Conservation (phyloP, 495 filamentous ascomycete genomes). For the Tuber aestivum region DNA sequence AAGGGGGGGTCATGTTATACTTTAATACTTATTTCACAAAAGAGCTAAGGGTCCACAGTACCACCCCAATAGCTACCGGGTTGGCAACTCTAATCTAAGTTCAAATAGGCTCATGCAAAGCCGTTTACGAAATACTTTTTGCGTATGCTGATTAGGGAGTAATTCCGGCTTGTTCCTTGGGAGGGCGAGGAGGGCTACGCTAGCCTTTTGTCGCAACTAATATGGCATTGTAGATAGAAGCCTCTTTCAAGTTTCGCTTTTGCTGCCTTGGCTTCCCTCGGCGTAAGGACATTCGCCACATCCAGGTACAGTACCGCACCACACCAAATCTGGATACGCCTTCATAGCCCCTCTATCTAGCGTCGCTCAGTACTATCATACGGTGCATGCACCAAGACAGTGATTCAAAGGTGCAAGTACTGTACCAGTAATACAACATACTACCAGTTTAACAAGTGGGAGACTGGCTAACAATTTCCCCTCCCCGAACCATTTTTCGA, state of each 20-base stretch:
- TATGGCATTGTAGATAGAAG: not conserved
- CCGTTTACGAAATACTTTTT: not conserved
- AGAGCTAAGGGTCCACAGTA: not conserved
- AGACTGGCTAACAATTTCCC: not conserved
- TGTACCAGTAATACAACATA: not conserved
- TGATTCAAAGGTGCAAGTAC: not conserved
- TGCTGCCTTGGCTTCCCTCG: not conserved
- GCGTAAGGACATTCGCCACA: not conserved
- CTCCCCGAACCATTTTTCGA: not conserved
- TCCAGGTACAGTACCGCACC: not conserved
- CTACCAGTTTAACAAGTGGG: not conserved
- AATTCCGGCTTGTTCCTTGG: not conserved
- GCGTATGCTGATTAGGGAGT: not conserved
- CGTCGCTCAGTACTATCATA: not conserved
- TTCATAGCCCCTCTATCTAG: not conserved
- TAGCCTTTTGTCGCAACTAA: not conserved
- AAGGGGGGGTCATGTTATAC: not conserved
- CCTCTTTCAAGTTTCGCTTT: not conserved
- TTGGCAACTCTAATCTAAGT: not conserved
- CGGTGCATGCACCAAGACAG: not conserved
- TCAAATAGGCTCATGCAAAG: not conserved
- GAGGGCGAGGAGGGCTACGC: not conserved
- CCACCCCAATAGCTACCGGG: not conserved
- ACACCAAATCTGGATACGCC: not conserved
- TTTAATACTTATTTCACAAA: slow-evolving; percentile 1